Percentiles rank a stretch among this genome's conserved stretches.
phyloP scores from a whole-genome alignment of 192 early-diverging fungal species.

The Borealophlyctis nickersoniae region DNA sequence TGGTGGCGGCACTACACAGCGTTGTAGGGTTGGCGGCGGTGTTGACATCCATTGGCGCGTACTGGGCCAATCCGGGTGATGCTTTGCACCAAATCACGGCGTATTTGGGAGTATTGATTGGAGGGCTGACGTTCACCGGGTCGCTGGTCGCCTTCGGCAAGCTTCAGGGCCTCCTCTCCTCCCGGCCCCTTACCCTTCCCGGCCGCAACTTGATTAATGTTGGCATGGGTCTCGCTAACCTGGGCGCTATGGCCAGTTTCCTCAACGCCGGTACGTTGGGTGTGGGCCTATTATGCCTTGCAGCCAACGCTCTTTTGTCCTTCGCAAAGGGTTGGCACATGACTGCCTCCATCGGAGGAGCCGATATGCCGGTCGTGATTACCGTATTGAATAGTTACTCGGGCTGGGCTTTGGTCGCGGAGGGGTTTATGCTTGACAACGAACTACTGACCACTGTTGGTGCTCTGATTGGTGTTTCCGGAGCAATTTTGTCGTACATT shows the following conservation, averaged over 20 bases:
- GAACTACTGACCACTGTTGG: conserved; percentile 36
- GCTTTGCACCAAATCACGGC: conserved; percentile 22
- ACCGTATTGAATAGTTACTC: conserved; percentile 38
- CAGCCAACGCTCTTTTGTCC: conserved; percentile 23
- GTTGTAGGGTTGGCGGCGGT: conserved; percentile 37
- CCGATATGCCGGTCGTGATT: conserved; percentile 40
- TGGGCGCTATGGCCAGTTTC: conserved; percentile 22
- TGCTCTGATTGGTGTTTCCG: conserved; percentile 34
- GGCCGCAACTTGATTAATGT: conserved; percentile 38
- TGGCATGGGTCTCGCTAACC: conserved; percentile 18
- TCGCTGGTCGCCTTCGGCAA: conserved; percentile 35
- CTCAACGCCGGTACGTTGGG: conserved; percentile 1
- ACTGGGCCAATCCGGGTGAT: conserved; percentile 24
- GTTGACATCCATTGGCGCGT: conserved; percentile 27
- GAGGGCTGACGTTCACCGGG: conserved; percentile 31
- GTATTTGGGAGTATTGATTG: conserved; percentile 35
- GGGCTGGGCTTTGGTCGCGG: conserved; percentile 37
- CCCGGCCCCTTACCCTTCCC: conserved; percentile 27
- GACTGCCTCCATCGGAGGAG: conserved; percentile 38
- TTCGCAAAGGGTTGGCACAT: conserved; percentile 36
- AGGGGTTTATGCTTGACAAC: conserved; percentile 37
- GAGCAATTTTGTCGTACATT: conserved; percentile 36
- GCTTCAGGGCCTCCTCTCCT: conserved; percentile 27
- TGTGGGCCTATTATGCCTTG: conserved; percentile 26
- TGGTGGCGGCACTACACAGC: conserved; percentile 31